Base-by-base conservation (phyloP, 2,329 filamentous ascomycete genomes). In the Colletotrichum phormii region DNA sequence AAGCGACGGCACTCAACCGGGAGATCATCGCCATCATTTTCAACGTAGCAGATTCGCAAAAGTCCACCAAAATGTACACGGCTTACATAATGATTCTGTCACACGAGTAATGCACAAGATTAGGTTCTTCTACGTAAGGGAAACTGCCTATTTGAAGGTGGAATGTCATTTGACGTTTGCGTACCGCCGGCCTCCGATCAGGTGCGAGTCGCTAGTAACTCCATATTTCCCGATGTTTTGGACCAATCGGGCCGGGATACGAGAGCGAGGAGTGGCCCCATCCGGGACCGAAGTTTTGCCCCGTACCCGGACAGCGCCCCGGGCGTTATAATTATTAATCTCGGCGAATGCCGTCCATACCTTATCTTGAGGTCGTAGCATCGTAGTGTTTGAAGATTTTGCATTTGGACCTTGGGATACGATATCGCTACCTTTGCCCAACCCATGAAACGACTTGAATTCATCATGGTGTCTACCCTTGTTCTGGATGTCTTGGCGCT, bases 101-200 rank as follows among this genome's bases (percentile, higher is more conserved):
- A 26, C 37, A 35, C 29, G 64, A 60, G 35, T 66, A 59, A 66
- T 49, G 53, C 26, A 22, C 42, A 24, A 13, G 22, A 31, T 18
- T 24, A 13, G 13, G 7, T 31, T n/a, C 33, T 24, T 7, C 15
- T 64, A 29, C 37, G 60, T 42, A 51, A 60, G 33, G 57, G 22
- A 24, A 18, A 24, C 35, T 66, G 63, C 53, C 33, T 59, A 49
- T 42, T 49, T 49, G 35, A 65, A 57, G 18, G 18, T 33, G 22
- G 51, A 24, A 57, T 54, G 24, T 29, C 26, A 60, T 29, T 60
- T 12, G 54, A 63, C 26, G 58, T 26, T 49, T 57, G 35, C 46
- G 24, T 35, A 22, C n/a, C 37, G 37, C 46, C 51, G 67, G 60
- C 22, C 60, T 69, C 67, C 60, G 67, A 69, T 15, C 4, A 58